Percentiles rank a stretch among this genome's conserved stretches.
These are phyloP conservation scores for Urochloa ruziziensis DNA, from an alignment of 176 grass and related monocot species.

Conservation along the genomic window DNA sequence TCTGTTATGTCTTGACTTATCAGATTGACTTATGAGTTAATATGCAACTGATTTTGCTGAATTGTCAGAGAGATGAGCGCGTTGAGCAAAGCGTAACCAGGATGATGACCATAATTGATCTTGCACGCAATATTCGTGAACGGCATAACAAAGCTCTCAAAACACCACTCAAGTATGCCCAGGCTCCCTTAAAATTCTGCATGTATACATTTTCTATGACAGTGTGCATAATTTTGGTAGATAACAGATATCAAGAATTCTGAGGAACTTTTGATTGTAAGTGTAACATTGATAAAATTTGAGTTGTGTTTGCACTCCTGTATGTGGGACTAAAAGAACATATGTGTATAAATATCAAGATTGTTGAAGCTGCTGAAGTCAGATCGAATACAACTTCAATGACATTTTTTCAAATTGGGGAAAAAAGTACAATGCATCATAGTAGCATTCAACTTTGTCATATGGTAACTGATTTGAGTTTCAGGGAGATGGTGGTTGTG, in stretches of 20 bases:
- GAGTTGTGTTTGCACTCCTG: not conserved
- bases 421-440: slow-evolving; percentile 9
- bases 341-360: not conserved
- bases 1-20: not conserved
- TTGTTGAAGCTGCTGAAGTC: slow-evolving; percentile 11
- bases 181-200: not conserved
- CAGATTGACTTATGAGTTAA: slow-evolving; percentile 1
- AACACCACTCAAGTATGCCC: slow-evolving; percentile 87
- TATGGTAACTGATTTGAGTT: slow-evolving; percentile 27
- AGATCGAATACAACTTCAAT: not conserved
- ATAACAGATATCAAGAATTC: not conserved
- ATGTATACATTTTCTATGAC: not conserved
- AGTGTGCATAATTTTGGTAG: not conserved
- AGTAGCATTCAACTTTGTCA: slow-evolving; percentile 19
- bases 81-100: slow-evolving; percentile 94
- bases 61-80: slow-evolving; percentile 88
- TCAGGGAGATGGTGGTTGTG: slow-evolving; percentile 97
- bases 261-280: no score
- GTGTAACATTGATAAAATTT: not conserved
- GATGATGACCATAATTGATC: slow-evolving; percentile 99
- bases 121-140: slow-evolving; percentile 91
- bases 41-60: slow-evolving; percentile 26
- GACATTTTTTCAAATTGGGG: not conserved
- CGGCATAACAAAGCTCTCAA: slow-evolving; percentile 94
- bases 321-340: not conserved